phyloP scores from a whole-genome alignment of 305 asterid genomes.

The Fraxinus sp. region DNA sequence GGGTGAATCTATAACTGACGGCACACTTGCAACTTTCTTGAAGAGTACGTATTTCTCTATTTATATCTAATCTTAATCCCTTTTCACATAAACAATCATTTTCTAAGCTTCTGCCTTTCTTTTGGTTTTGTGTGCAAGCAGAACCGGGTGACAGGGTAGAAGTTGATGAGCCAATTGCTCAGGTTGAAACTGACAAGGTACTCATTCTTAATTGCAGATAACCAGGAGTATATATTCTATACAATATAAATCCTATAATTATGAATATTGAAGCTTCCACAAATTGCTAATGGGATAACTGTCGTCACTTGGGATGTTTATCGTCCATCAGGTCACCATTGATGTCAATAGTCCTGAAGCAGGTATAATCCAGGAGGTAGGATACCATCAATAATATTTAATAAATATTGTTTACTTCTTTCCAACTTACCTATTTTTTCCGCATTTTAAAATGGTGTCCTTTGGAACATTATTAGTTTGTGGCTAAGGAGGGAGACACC shows the following conservation, averaged over 20 bases:
- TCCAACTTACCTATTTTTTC: not conserved
- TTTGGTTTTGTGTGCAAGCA: conserved; percentile 32
- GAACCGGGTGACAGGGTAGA: conserved; percentile 93
- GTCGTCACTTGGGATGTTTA: conserved; percentile 24
- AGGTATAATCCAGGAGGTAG: conserved; percentile 90
- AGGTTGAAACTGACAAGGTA: conserved; percentile 99
- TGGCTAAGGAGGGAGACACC: conserved; percentile 96
- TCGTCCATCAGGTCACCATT: conserved; percentile 72
- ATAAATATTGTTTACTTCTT: conserved; percentile 1
- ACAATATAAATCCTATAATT: no score
- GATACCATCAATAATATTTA: not conserved
- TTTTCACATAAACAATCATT: conserved; percentile 9
- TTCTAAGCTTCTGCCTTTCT: conserved; percentile 17
- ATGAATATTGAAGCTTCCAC: not conserved
- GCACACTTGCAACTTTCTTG: conserved; percentile 84
- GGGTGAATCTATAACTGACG: conserved; percentile 99
- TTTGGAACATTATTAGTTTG: conserved; percentile 42
- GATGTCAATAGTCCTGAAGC: conserved; percentile 99
- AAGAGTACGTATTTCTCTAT: conserved; percentile 64
- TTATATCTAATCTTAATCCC: not conserved
- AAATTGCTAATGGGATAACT: conserved; percentile 9
- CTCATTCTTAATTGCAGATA: conserved; percentile 5
- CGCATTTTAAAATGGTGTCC: conserved; percentile 1
- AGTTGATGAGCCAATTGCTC: conserved; percentile 94
- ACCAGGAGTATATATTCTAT: not conserved